Evolutionary conservation across 179 eudicot species (phyloP), one percentile per base, ranked within the genome.

Genomic region (Camellia oleifera): DNA sequence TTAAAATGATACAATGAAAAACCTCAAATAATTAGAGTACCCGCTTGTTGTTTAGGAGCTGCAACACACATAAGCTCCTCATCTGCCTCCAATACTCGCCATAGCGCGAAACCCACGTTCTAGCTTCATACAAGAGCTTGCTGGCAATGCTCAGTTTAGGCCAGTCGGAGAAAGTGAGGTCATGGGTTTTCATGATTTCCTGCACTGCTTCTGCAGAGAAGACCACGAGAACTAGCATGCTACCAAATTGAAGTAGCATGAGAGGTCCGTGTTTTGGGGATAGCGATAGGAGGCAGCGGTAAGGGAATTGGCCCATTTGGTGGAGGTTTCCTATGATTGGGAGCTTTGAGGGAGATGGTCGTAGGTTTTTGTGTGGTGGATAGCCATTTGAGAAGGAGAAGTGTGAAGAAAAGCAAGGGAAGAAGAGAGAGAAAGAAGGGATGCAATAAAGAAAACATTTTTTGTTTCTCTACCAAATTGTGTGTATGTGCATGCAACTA

Each of bases 291-390:
- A 79, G 77, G 0, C 70, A 72, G 56, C 40, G 63, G 62, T 79
- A 71, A 6, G 63, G 14, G 26, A 61, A 23, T 14, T 3, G 40
- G 61, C 81, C 63, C n/a, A 79, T 1, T 69, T 79, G 76, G 18
- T 79, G 81, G 14, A 79, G 44, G 71, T 79, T 71, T 57, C 91
- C 92, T 20, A 91, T 53, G 15, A 89, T 77, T 1, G 91, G 94
- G 44, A 89, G 85, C 82, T 71, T 84, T 82, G 81, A 40, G 5
- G 92, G 92, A 5, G 89, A 88, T 54, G 91, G 92, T 65, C 89
- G 92, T 13, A 77, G 32, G 40, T 71, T 86, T 83, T 84, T 78
- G 58, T 15, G 65, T 26, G 32, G 32, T 26, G 32, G 32, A 26
- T 26, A 26, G 32, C 32, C 32, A 26, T 26, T 26, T 26, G 32